phyloP scores from a whole-genome alignment of 1,284 basidiomycete genomes.

The Fistulinella cinereoalba region DNA sequence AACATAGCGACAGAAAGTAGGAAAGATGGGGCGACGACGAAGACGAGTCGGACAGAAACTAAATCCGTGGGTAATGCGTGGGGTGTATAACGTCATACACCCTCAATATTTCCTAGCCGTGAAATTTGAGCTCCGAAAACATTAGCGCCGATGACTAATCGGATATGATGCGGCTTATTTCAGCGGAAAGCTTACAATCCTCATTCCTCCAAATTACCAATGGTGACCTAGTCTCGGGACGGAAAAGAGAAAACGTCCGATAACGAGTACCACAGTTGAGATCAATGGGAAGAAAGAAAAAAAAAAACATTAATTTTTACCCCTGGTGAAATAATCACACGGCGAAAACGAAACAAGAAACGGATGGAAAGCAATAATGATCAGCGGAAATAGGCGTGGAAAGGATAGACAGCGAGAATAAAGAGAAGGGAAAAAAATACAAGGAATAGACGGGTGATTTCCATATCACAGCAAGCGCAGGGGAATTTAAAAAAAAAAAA shows the following conservation, averaged over 20 bases:
- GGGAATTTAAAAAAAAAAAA: constrained; percentile 4
- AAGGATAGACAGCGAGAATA: background rate
- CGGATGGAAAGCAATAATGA: constrained; percentile 33
- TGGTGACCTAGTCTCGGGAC: background rate
- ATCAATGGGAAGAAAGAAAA: constrained; percentile 5
- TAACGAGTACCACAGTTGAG: background rate
- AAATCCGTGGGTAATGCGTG: background rate
- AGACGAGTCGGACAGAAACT: background rate
- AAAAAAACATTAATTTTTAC: constrained; percentile 10
- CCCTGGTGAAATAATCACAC: constrained; percentile 16
- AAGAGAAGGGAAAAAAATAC: constrained; percentile 1
- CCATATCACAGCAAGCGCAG: constrained; percentile 12
- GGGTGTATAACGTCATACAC: constrained; percentile 19
- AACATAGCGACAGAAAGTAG: constrained; percentile 39
- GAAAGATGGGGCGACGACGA: background rate
- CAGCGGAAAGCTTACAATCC: constrained; percentile 9
- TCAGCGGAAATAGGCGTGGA: no score
- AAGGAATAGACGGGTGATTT: constrained; percentile 5
- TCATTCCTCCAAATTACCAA: constrained; percentile 2
- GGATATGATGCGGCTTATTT: no score
- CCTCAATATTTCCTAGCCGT: background rate
- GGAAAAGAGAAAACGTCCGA: background rate
- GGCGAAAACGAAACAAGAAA: background rate
- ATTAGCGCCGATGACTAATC: constrained; percentile 5
- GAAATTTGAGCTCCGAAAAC: constrained; percentile 10